Evolutionary conservation across 495 filamentous ascomycete genomes (phyloP).

Genomic region (Lophiotrema nucula): DNA sequence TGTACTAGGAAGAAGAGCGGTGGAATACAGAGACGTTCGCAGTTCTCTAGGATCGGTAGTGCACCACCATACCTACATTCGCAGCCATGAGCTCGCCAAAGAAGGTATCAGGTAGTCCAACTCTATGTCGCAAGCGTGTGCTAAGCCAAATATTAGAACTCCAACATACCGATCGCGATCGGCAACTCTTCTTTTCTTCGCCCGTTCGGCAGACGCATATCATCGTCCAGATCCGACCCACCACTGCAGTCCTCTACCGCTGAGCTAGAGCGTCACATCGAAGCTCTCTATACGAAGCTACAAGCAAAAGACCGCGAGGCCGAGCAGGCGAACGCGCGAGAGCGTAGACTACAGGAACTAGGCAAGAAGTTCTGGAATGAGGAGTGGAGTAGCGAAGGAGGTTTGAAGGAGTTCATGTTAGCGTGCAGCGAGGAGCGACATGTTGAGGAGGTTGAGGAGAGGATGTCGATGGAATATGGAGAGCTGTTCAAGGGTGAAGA

Average conservation of each 20-base stretch:
- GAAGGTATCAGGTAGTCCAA: too few species aligned
- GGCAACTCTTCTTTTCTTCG: too few species aligned
- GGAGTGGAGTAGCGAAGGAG: not conserved
- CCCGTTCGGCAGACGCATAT: not conserved
- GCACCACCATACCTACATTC: too few species aligned
- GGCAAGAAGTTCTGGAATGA: slow-evolving; percentile 9
- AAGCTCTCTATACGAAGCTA: not conserved
- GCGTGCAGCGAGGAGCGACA: not conserved
- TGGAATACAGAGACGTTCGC: too few species aligned
- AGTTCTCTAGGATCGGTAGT: too few species aligned
- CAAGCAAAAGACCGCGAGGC: not conserved
- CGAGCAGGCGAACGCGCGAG: not conserved
- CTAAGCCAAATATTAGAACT: too few species aligned
- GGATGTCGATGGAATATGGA: slow-evolving; percentile 8
- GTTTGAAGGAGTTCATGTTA: slow-evolving; percentile 11
- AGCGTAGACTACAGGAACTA: not conserved
- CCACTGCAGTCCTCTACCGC: not conserved
- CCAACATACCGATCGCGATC: too few species aligned
- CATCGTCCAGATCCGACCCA: too few species aligned
- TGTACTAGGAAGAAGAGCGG: too few species aligned
- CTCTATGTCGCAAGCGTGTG: too few species aligned
- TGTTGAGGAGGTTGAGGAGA: slow-evolving; percentile 16
- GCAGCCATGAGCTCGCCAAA: too few species aligned
- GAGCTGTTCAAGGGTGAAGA: not conserved
- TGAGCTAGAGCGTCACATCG: not conserved